Conservation (phyloP, 2,329 filamentous ascomycete species). For the Colletotrichum paranaense region DNA sequence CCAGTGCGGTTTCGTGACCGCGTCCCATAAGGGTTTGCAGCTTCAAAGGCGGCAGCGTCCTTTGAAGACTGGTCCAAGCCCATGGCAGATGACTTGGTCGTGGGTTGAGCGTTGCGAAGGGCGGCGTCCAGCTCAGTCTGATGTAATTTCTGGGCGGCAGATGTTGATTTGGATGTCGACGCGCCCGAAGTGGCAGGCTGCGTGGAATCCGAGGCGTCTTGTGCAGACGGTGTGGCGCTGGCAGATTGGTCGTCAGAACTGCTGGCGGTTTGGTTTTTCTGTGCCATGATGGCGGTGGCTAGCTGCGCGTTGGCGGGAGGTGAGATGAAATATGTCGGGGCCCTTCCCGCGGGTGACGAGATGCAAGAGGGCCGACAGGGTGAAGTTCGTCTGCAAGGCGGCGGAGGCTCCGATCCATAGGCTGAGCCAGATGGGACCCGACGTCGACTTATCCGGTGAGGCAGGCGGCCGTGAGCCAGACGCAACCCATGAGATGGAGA, state of each 20-base stretch:
- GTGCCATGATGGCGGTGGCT: constrained; percentile 33
- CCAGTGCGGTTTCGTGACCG: constrained; percentile 90
- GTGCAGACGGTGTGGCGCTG: constrained; percentile 35
- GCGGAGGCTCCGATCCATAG: constrained; percentile 28
- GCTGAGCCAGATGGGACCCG: constrained; percentile 6
- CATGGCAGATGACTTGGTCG: constrained; percentile 59
- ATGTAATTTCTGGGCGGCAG: constrained; percentile 42
- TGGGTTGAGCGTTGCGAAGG: constrained; percentile 50
- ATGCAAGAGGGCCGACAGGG: constrained; percentile 36
- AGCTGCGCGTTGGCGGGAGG: constrained; percentile 23
- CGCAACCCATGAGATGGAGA: constrained; percentile 28
- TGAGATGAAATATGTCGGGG: constrained; percentile 22
- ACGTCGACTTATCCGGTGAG: constrained; percentile 12
- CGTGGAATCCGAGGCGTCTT: constrained; percentile 35
- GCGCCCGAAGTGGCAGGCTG: constrained; percentile 22
- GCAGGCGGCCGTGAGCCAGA: constrained; percentile 9
- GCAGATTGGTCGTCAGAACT: constrained; percentile 36
- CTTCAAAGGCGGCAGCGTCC: constrained; percentile 59
- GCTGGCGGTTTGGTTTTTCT: constrained; percentile 33
- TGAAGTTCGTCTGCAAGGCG: constrained; percentile 27
- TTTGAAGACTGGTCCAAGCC: constrained; percentile 59
- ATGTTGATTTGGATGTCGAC: constrained; percentile 29
- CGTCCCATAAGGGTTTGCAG: constrained; percentile 85
- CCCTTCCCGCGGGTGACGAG: constrained; percentile 33
- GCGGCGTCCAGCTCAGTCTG: constrained; percentile 47